Evolutionary conservation across 1,284 basidiomycete genomes (phyloP), one percentile per base, ranked within the genome.

Genomic region (Xanthoconium separans): DNA sequence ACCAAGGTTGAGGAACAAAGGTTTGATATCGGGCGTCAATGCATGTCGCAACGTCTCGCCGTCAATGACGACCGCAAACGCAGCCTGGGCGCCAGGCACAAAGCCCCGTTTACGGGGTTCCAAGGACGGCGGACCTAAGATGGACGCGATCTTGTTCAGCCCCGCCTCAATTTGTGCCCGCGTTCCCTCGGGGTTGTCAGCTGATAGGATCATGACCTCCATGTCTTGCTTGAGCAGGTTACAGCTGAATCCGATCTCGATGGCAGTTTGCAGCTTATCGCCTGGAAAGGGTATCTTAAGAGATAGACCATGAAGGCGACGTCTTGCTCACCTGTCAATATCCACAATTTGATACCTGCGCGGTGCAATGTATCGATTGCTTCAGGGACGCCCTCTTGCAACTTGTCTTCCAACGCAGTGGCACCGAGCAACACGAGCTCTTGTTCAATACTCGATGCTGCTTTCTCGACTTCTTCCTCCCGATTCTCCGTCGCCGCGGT

Each of bases 271-370:
- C 1, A 98, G 80, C 73, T 98, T 98, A 76, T 98, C 95, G 47
- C 95, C 95, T 84, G 69, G 3, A 1, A 40, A 29, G 10, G 13
- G 4, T 12, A 11, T 2, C 7, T 33, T 20, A 44, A 47, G 12
- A 8, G 11, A 12, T n/a, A 8, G 1, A 5, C 44, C 53, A 29
- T 50, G 41, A 30, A 36, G 39, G 12, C 8, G 10, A 44, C 11
- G 20, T 6, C 51, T 40, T 41, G 72, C 79, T 50, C 54, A 86
- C 89, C 89, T 33, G 93, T 95, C 53, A 95, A 74, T 68, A 95
- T 94, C 95, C 96, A 99, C 3, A 99, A 74, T 74, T 98, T 98
- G 77, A 99, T 98, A 9, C 95, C 95, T 0, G 95, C 96, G 41
- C 83, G 78, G 67, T 98, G 95, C 18, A 99, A 77, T 55, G 82